Percentiles rank a stretch among this genome's conserved stretches.
Conservation (phyloP, 768 basidiomycete species). For the Boletus bicolor region DNA sequence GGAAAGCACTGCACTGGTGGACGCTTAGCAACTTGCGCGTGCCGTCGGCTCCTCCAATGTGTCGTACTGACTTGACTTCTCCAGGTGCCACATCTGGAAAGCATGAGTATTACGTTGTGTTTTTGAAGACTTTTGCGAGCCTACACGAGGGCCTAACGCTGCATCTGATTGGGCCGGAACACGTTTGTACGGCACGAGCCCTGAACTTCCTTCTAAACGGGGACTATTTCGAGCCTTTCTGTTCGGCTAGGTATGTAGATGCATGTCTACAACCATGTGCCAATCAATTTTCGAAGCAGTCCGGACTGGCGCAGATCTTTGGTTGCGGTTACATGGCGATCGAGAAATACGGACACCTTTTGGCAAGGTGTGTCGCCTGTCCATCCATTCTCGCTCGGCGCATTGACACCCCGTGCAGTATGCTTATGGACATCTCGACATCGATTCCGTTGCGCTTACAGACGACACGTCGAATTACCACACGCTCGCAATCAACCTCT, state of each 20-base stretch:
- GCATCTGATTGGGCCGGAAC: no score
- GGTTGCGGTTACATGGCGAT: constrained; percentile 80
- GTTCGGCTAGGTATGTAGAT: no score
- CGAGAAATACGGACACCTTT: constrained; percentile 74
- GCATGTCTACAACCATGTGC: constrained; percentile 55
- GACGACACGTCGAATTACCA: constrained; percentile 62
- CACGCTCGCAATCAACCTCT: constrained; percentile 81
- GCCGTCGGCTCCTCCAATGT: neutral
- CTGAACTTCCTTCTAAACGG: no score
- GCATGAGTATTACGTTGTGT: no score
- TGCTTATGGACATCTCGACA: constrained; percentile 81
- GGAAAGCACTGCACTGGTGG: constrained; percentile 55
- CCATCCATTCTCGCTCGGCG: neutral
- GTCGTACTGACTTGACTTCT: constrained; percentile 8
- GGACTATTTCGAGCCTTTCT: no score
- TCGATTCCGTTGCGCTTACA: constrained; percentile 78
- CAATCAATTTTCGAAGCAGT: constrained; percentile 52
- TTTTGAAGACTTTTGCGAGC: no score
- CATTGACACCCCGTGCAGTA: constrained; percentile 40
- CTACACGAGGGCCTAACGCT: no score
- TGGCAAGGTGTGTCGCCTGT: constrained; percentile 51
- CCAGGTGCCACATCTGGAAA: no score
- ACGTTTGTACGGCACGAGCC: no score
- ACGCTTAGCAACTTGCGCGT: constrained; percentile 50
- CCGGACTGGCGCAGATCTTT: constrained; percentile 66